Base-by-base conservation (phyloP, 345 rosid species). In the Gossypium arboreum region DNA sequence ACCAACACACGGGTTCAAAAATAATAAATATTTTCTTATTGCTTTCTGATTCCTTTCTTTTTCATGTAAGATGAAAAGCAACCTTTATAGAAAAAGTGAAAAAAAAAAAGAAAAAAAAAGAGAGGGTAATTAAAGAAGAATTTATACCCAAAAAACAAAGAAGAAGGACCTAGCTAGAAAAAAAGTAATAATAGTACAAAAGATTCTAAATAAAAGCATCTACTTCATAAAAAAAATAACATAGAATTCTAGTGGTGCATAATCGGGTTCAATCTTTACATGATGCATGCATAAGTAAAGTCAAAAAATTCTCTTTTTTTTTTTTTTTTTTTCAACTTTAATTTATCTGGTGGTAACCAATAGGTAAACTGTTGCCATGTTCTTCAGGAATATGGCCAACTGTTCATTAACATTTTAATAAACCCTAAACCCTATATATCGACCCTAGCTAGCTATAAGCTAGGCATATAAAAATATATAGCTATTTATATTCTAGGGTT, bases 121-220 rank as follows among this genome's bases (percentile, higher is more conserved):
- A 20, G 20, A 20, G 22, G 7, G 51, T 5, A 15, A 15, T 48
- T 48, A 25, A 25, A 48, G 43, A 48, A 24, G 72, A 68, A 50
- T 9, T 48, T 48, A 48, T 68, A 68, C 72, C 71, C n/a, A 12
- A 45, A 47, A 47, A 67, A 45, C 55, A 47, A 68, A 4, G 56
- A 25, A 25, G 15, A 22, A 68, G 47, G 25, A 20, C 7, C 17
- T 48, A 3, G 3, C 52, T 48, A 48, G 51, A 10, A 47, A 68
- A 47, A 67, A 45, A 1, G 0, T 10, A 67, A n/a, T 45, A 67
- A 44, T 67, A 24, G 57, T 68, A 48, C 41, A 50, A 68, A 50
- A 68, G 73, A 50, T 68, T 68, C 73, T 68, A 68, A 68, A 68
- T 25, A 16, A 68, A 25, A 50, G 73, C 58, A 68, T 48, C 72